Evolutionary conservation across 2,329 filamentous ascomycete species (phyloP).

Genomic region (Gyromitra esculenta): DNA sequence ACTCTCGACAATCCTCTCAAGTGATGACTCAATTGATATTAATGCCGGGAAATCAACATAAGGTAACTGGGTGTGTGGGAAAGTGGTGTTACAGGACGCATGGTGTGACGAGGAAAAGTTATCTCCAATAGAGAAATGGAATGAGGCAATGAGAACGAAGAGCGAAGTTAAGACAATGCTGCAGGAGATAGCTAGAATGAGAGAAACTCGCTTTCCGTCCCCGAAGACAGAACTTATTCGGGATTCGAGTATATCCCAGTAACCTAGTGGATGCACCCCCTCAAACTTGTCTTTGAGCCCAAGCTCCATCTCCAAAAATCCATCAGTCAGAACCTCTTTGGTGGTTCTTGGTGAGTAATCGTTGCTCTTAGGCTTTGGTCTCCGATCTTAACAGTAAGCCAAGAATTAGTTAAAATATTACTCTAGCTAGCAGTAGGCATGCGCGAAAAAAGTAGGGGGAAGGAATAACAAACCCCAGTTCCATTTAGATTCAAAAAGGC

Average conservation of each 20-base stretch:
- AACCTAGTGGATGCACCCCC: not conserved
- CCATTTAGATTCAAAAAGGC: conserved; percentile 48
- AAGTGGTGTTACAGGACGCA: conserved; percentile 5
- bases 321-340: conserved; percentile 3
- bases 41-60: conserved; percentile 74
- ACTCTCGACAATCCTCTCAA: conserved; percentile 77
- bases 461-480: conserved; percentile 33
- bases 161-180: conserved; percentile 16
- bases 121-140: conserved; percentile 1
- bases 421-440: not conserved
- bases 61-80: not conserved
- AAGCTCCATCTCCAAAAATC: conserved; percentile 8
- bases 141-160: conserved; percentile 13
- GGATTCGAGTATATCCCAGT: not conserved
- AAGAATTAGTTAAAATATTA: conserved; percentile 9
- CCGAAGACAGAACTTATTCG: conserved; percentile 2
- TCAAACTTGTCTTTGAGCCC: not conserved
- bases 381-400: conserved; percentile 20
- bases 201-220: not conserved
- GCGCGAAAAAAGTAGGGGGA: not conserved
- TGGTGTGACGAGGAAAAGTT: not conserved
- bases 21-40: conserved; percentile 75
- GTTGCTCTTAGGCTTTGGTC: not conserved
- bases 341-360: conserved; percentile 4
- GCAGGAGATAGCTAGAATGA: conserved; percentile 24